Base-by-base conservation (phyloP, 495 filamentous ascomycete genomes). In the Lophiotrema nucula region DNA sequence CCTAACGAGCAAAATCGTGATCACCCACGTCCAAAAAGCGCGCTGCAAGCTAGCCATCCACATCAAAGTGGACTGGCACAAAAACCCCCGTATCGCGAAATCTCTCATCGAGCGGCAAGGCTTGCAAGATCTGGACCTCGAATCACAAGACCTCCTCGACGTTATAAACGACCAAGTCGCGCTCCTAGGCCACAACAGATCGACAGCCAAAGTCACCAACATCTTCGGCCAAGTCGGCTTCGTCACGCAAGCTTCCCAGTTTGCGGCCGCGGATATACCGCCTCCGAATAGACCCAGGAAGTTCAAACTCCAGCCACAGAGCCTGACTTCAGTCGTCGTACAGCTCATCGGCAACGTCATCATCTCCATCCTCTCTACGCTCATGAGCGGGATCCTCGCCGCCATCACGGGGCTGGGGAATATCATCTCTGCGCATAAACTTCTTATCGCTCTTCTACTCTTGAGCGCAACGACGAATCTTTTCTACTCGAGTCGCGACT, bases 31-130 rank as follows among this genome's bases (percentile, higher is more conserved):
- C 50, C 83, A 89, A 15, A 97, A 96, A 70, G 90, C 88, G 15
- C 92, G 88, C 69, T 92, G 90, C 70, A 97, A 92, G 71, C 80
- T 98, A 38, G 83, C 90, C 18, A 83, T 98, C 45, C 96, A 87
- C 72, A 90, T 84, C 24, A 86, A 86, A 60, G 86, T 95, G 18
- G 88, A 89, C 51, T 98, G 93, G 93, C 83, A 24, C 83, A 82
- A 38, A 64, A 73, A 80, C 35, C 85, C 86, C 2, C 76, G 72
- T 50, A 82, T 81, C 64, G 86, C 73, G 57, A 88, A 83, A 83
- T 78, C 71, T 26, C 73, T 96, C 57, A 84, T 98, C 56, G 83
- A 95, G 68, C 79, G 82, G 22, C 87, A 90, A 68, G 95, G 92
- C 8, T 78, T 87, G 44, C 81, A 83, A 52, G 91, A 96, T 63